These are phyloP conservation scores for Russula sp. DNA, from an alignment of 768 basidiomycete genomes.

Conservation along the genomic window DNA sequence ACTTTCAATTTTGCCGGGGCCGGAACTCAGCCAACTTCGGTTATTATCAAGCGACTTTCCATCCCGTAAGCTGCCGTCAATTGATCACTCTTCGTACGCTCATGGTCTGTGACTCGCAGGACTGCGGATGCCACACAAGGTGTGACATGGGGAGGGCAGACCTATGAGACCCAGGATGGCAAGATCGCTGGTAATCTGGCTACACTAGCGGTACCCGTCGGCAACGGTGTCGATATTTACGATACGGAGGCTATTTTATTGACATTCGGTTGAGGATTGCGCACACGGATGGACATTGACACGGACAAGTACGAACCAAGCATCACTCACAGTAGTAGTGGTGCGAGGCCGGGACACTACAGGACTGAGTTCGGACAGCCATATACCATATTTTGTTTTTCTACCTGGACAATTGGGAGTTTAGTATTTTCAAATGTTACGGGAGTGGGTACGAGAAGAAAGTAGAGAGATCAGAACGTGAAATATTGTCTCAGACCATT, in stretches of 20 bases:
- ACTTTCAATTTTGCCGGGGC: not conserved
- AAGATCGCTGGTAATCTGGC: constrained; percentile 35
- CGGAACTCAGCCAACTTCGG: constrained; percentile 31
- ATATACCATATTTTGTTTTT: not conserved
- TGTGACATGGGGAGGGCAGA: constrained; percentile 53
- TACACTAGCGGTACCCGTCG: constrained; percentile 30
- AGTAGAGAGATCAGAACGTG: constrained; percentile 38
- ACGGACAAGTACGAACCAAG: not conserved
- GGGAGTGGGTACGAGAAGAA: not conserved
- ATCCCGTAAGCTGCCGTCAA: constrained; percentile 37
- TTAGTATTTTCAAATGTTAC: not conserved
- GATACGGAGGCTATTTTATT: constrained; percentile 45
- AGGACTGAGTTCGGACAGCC: not conserved
- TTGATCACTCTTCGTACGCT: not conserved
- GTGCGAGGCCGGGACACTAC: not conserved
- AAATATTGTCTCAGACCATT: constrained; percentile 63
- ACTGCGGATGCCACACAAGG: constrained; percentile 46
- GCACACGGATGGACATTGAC: not conserved
- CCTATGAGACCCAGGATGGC: constrained; percentile 47
- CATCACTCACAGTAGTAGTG: not conserved
- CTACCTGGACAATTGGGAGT: not conserved
- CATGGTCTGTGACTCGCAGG: constrained; percentile 27
- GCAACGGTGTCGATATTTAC: constrained; percentile 39
- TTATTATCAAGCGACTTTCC: constrained; percentile 44
- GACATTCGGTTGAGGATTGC: constrained; percentile 27